Conservation (phyloP, 2,329 filamentous ascomycete genomes). For the Diaporthe helianthi region DNA sequence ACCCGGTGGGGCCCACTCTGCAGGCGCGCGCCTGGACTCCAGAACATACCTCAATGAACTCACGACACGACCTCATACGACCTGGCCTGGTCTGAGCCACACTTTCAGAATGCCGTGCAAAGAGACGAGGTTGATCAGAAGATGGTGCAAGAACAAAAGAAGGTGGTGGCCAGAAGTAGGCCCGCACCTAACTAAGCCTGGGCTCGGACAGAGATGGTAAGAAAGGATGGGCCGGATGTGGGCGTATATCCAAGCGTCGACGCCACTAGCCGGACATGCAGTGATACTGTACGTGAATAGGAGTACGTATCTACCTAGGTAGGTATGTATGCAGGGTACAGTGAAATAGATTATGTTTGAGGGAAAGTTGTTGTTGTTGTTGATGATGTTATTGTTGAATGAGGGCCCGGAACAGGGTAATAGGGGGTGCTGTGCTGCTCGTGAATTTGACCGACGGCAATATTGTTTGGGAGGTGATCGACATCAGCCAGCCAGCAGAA, state of each 20-base stretch:
- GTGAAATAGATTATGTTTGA: background rate
- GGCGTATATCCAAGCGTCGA: background rate
- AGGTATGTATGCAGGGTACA: constrained; percentile 4
- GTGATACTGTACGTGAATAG: background rate
- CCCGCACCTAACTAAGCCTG: background rate
- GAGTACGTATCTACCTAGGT: too few species aligned
- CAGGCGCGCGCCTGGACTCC: constrained; percentile 1
- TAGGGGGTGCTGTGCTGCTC: background rate
- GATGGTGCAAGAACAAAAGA: background rate
- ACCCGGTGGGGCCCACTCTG: constrained; percentile 2
- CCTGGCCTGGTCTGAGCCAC: background rate
- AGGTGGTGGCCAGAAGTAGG: background rate
- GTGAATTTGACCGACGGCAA: constrained; percentile 20
- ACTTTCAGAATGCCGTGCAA: background rate
- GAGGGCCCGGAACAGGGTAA: background rate
- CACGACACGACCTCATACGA: background rate
- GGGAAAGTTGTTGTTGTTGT: too few species aligned
- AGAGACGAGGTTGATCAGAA: background rate
- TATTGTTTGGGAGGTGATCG: constrained; percentile 15
- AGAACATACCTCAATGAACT: constrained; percentile 22
- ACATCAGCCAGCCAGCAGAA: constrained; percentile 23
- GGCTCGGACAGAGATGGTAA: background rate
- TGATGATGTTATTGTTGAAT: too few species aligned
- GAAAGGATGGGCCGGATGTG: background rate
- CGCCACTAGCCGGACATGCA: background rate